These are phyloP conservation scores for Maudiozyma bulderi DNA, from an alignment of 805 yeast species.

Conservation along the genomic window DNA sequence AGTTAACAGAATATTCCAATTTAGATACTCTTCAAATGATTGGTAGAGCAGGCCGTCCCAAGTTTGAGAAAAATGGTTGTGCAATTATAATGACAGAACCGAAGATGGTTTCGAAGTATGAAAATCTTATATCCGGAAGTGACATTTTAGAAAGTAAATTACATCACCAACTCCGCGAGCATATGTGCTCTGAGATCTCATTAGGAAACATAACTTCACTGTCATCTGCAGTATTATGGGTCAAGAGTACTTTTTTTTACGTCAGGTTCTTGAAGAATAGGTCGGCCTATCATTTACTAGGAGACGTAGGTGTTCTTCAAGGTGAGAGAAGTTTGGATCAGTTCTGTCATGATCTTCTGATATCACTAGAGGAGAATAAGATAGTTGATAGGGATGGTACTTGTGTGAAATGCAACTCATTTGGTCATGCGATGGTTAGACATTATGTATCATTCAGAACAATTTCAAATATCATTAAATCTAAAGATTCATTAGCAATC, in stretches of 20 bases:
- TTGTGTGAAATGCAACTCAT: conserved; percentile 29
- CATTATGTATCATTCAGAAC: conserved; percentile 40
- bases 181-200: conserved; percentile 37
- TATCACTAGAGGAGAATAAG: conserved; percentile 23
- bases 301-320: conserved; percentile 13
- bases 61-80: conserved; percentile 40
- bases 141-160: conserved; percentile 40
- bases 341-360: conserved; percentile 30
- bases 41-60: conserved; percentile 59
- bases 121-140: conserved; percentile 33
- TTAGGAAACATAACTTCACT: conserved; percentile 32
- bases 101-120: conserved; percentile 31
- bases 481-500: conserved; percentile 8
- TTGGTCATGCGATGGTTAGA: conserved; percentile 41
- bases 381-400: conserved; percentile 22
- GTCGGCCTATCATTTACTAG: conserved; percentile 29
- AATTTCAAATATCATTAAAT: conserved; percentile 29
- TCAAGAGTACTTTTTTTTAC: conserved; percentile 41
- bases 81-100: conserved; percentile 41
- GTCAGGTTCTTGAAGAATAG: conserved; percentile 36
- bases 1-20: conserved; percentile 43
- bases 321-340: conserved; percentile 26
- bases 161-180: conserved; percentile 33
- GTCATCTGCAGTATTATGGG: conserved; percentile 37
- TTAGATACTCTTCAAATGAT: conserved; percentile 53